Base-by-base conservation (phyloP, 2,329 filamentous ascomycete genomes). In the Trichoderma koningii region DNA sequence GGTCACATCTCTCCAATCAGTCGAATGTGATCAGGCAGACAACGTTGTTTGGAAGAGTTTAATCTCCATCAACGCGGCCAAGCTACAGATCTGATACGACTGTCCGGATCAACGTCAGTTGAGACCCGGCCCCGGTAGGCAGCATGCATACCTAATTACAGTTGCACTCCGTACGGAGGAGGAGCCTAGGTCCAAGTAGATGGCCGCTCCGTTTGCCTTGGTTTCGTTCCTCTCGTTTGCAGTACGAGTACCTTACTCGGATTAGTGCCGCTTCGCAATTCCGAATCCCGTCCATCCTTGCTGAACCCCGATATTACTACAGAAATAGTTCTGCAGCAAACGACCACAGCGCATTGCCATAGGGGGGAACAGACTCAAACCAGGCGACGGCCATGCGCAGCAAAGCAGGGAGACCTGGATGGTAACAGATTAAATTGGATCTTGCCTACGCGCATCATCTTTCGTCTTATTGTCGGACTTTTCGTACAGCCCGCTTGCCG, bases 221-320 rank as follows among this genome's bases (percentile, higher is more conserved):
- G 21, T 10, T 38, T 55, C 52, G 21, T 10, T 14, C 19, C 5
- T 7, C 21, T 60, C 44, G 19, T 59, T 50, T 15, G 17, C 19
- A 50, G 44, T 21, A n/a, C 21, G 21, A 23, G n/a, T 26, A 34
- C n/a, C n/a, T n/a, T n/a, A n/a, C 7, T 12, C 6, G 14, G 44
- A 23, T 50, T 26, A 19, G 30, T 23, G 10, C 6, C 44, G 38
- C 23, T 14, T 53, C 41, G 23, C 59, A 50, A 62, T 23, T 21
- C 59, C 59, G 59, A 62, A 62, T 30, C 10, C 59, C 59, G 59
- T 5, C 7, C 14, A 7, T 17, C 41, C 15, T 14, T 61, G 34
- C 30, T 21, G 48, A 53, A 62, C 23, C 59, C 59, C 59, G 59
- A 52, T 30, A 62, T 52, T 53, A 62, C 42, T 10, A 5, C 19